Base-by-base conservation (phyloP, 495 filamentous ascomycete species). In the Neurospora sp. region DNA sequence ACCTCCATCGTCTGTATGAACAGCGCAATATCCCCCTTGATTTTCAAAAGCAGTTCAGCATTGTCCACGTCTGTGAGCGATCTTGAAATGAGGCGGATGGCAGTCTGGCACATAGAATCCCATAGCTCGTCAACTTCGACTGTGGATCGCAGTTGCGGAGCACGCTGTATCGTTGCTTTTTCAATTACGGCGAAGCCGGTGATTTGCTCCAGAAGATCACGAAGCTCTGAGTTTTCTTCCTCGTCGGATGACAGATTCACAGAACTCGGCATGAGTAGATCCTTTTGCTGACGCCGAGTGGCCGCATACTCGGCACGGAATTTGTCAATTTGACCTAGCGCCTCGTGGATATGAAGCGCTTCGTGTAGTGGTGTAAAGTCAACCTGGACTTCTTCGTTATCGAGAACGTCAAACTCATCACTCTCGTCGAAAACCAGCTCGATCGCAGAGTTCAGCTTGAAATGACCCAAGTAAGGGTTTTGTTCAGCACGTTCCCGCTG, bases 1-100 rank as follows among this genome's bases (percentile, higher is more conserved):
- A 89, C 91, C 84, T 97, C 92, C 96, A 98, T 97, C 20, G 96
- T 97, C 77, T 98, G 91, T 80, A 97, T 98, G 80, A 99, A 99
- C 20, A 98, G 82, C 35, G 94, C 93, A 79, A 99, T 88, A 69
- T 95, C 85, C 59, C 93, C 93, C 80, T 98, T 98, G 73, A 97
- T 95, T 77, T 96, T 95, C 16, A 97, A 83, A 42, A 99, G 81
- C 14, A 89, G 87, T 74, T 97, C 93, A 9, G 94, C 93, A 77
- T 94, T 93, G 39, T 90, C 89, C 45, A 98, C 89, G 37, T 90
- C 88, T 40, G 86, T 84, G 8, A 98, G 82, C 12, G 94, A 91
- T 73, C 88, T 91, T 0, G 89, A 89, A 74, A 96, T 95, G 42
- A 97, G 83, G 31, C 83, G 86, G 71, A 97, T 92, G 6, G 93